A percentile compares a stretch with the other conserved stretches of the same genome.
Conservation (phyloP, 176 grass and related monocot genomes). For the Hyparrhenia diplandra region DNA sequence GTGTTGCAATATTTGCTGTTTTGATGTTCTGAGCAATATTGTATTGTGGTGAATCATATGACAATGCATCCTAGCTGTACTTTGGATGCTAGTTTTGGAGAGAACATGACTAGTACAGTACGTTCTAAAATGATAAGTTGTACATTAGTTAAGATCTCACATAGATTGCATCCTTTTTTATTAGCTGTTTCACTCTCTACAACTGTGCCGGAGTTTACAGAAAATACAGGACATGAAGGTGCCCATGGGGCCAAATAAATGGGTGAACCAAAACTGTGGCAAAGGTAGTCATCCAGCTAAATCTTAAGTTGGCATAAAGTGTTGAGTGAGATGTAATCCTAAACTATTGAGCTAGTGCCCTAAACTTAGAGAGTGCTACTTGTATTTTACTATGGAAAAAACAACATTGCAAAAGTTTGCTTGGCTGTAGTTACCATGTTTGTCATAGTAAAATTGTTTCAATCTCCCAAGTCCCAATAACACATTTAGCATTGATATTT, state of each 20-base stretch:
- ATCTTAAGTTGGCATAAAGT: not conserved
- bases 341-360: not conserved
- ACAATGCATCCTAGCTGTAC: too few relatives aligned
- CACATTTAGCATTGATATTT: not conserved
- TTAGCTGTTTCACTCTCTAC: not conserved
- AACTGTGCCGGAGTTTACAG: not conserved
- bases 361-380: not conserved
- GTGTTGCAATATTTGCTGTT: too few relatives aligned
- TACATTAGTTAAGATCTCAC: not conserved
- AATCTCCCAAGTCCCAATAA: not conserved
- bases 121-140: not conserved
- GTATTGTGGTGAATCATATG: too few relatives aligned
- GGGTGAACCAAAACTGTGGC: not conserved
- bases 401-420: not conserved
- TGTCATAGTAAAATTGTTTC: not conserved
- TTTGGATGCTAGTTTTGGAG: too few relatives aligned
- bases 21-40: too few relatives aligned
- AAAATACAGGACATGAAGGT: not conserved
- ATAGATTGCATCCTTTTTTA: not conserved
- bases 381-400: not conserved
- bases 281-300: conserved; percentile 8
- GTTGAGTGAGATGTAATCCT: not conserved
- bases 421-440: not conserved
- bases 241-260: not conserved
- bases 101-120: too few relatives aligned